Evolutionary conservation across 2,329 filamentous ascomycete genomes (phyloP).

Genomic region (Fusarium sp.): DNA sequence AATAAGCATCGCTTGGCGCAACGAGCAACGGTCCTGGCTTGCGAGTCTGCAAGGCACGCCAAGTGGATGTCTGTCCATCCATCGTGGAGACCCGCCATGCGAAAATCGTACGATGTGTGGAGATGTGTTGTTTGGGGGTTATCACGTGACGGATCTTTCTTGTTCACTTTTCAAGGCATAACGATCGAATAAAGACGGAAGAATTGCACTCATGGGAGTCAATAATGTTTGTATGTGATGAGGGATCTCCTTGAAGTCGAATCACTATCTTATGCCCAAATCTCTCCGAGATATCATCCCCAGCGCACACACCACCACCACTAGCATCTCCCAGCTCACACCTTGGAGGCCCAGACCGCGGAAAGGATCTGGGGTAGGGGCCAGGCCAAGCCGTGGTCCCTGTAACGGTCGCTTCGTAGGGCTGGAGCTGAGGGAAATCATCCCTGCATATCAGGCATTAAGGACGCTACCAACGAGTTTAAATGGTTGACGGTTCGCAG

Average conservation of each 20-base stretch:
- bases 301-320: background rate
- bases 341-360: conserved; percentile 38
- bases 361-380: conserved; percentile 22
- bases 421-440: conserved; percentile 22
- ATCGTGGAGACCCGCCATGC: conserved; percentile 28
- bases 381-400: conserved; percentile 36
- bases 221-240: too few species aligned
- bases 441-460: conserved; percentile 39
- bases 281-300: background rate
- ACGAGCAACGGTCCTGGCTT: background rate
- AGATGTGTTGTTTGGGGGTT: conserved; percentile 26
- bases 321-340: conserved; percentile 14
- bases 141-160: conserved; percentile 21
- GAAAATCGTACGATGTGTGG: conserved; percentile 43
- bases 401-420: conserved; percentile 32
- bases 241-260: background rate
- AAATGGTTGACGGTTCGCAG: conserved; percentile 22
- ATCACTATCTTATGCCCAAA: background rate
- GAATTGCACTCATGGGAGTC: background rate
- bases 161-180: background rate
- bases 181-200: background rate
- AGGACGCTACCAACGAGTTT: conserved; percentile 28
- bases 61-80: background rate
- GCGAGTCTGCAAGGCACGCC: conserved; percentile 17
- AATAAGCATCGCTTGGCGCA: conserved; percentile 3